These are phyloP conservation scores for sunflower (Helianthus annuus) DNA, from an alignment of 129 eudicot species.

Conservation along the genomic window DNA sequence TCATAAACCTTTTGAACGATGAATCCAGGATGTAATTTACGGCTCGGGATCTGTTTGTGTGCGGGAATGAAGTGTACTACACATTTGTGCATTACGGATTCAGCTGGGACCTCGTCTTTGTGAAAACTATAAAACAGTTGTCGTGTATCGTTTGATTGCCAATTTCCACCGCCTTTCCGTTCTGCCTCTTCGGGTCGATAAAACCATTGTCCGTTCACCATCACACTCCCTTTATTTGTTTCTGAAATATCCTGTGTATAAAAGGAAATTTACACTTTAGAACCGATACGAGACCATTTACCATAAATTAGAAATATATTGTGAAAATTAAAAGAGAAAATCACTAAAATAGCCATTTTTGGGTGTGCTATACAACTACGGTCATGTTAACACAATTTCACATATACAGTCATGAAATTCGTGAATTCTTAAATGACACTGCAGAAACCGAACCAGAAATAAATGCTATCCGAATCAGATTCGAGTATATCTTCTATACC, in stretches of 20 bases:
- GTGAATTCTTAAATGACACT: no score
- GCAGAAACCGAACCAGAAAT: no score
- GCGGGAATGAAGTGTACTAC: constrained; percentile 89
- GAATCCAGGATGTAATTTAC: constrained; percentile 88
- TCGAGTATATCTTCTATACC: no score
- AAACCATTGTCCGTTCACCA: constrained; percentile 95
- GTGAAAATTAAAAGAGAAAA: no score
- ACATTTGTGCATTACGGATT: constrained; percentile 98
- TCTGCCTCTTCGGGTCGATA: constrained; percentile 98
- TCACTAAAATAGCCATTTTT: no score
- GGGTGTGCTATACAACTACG: no score
- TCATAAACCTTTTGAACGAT: constrained; percentile 88
- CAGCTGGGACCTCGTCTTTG: constrained; percentile 96
- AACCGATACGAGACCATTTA: constrained; percentile 10
- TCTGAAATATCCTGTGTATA: constrained; percentile 66
- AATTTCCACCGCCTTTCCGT: constrained; percentile 82
- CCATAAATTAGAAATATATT: background rate
- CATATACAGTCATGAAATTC: no score
- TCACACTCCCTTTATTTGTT: constrained; percentile 55
- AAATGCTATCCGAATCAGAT: no score
- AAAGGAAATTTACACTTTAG: background rate
- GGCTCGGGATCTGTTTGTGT: constrained; percentile 80
- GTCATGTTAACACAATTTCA: no score
- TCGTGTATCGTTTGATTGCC: constrained; percentile 83
- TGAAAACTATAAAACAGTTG: constrained; percentile 94